Evolutionary conservation across 768 basidiomycete species (phyloP), one percentile per base, ranked within the genome.

Genomic region (Pulveroboletus sp.): DNA sequence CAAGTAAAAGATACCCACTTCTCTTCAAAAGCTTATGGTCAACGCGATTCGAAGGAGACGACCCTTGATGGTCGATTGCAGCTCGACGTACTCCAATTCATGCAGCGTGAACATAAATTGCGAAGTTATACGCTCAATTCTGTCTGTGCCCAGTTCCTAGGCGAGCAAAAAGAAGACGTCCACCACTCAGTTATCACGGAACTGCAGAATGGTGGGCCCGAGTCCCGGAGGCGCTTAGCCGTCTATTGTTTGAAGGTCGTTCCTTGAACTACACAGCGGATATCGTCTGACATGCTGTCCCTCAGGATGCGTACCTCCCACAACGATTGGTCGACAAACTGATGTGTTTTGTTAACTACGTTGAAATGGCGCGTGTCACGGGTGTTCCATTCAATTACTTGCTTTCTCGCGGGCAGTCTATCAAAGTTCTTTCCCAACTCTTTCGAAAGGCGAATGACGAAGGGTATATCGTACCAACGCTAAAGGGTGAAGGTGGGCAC

Each of bases 351-450:
- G 86, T 99, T 68, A 99, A 99, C 68, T 97, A 97, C 63, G 86
- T 83, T 39, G 97, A 99, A 67, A 98, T 99, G 97, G 80, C 97
- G n/a, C 90, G 97, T 66, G 97, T 99, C 4, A 99, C 97, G 0
- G 97, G 97, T n/a, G 94, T 99, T 11, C 97, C 97, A 0, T 99
- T 99, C 80, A 98, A 97, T 62, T 97, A 82, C 65, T 78, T 99
- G 7, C 76, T 99, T 8, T 78, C 94, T 17, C 82, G 95, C 34
- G 97, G 97, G 2, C 97, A 99, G 66, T 97, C 95, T 35, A 97
- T 99, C 78, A 99, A 98, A 65, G 97, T 99, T 39, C 75, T 99
- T 47, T 97, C 94, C 9, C 97, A 99, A 64, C 77, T 99, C 6
- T 97, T 82, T 71, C 84, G 97, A 42, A 92, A 87, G 68, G 94